Evolutionary conservation across 306 rosid genomes (phyloP).

Genomic region (Quercus bicolor): DNA sequence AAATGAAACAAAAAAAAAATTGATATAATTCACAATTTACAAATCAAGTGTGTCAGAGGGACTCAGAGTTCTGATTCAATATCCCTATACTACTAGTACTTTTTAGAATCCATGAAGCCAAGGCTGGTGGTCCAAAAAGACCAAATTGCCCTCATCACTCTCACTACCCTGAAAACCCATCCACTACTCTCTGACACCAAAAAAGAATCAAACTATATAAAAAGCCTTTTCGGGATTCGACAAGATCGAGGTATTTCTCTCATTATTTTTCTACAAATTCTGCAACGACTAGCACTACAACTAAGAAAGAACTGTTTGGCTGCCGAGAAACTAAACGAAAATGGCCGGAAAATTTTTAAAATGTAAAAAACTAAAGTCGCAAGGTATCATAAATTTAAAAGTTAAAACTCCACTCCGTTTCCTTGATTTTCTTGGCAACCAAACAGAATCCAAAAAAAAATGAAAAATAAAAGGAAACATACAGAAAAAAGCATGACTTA

Average conservation of each 20-base stretch:
- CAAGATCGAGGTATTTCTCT: slow-evolving; percentile 14
- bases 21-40: slow-evolving; percentile 4
- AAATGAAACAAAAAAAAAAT: slow-evolving; percentile 3
- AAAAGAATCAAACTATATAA: not conserved
- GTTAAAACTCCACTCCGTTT: not conserved
- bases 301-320: slow-evolving; percentile 4
- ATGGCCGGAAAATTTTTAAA: not conserved
- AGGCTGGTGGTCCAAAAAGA: slow-evolving; percentile 3
- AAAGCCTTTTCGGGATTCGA: not conserved
- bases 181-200: slow-evolving; percentile 1
- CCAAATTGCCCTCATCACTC: slow-evolving; percentile 19
- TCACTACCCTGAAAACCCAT: slow-evolving; percentile 15
- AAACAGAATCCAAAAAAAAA: slow-evolving; percentile 6
- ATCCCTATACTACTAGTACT: not conserved
- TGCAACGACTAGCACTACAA: not conserved
- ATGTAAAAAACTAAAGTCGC: not conserved
- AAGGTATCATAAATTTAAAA: not conserved
- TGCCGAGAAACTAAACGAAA: not conserved
- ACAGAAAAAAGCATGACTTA: not conserved
- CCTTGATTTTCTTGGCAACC: slow-evolving; percentile 25
- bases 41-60: slow-evolving; percentile 8
- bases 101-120: slow-evolving; percentile 5
- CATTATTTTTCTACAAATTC: not conserved
- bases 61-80: slow-evolving; percentile 3
- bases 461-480: not conserved